Evolutionary conservation across 2,329 filamentous ascomycete species (phyloP).

Genomic region (Trichoderma citrinoviride): DNA sequence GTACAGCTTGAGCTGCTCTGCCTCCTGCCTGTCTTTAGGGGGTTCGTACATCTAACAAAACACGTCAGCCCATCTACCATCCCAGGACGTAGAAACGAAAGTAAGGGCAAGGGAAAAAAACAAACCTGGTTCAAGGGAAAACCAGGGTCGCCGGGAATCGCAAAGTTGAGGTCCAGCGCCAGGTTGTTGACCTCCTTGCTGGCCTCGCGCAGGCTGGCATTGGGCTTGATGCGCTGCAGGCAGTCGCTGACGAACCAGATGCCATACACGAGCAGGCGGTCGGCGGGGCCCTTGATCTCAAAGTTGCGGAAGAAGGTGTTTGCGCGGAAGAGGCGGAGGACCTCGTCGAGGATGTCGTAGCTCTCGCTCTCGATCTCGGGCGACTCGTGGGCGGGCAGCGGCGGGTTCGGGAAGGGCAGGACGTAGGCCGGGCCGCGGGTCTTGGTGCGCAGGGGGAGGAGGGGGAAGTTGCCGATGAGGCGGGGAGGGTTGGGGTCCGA

Average conservation of each 20-base stretch:
- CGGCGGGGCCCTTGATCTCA: constrained; percentile 94
- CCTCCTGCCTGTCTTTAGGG: constrained; percentile 81
- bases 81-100: constrained; percentile 24
- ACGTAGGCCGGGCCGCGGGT: constrained; percentile 93
- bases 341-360: constrained; percentile 95
- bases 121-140: constrained; percentile 87
- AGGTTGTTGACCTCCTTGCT: constrained; percentile 80
- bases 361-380: constrained; percentile 84
- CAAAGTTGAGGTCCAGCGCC: constrained; percentile 89
- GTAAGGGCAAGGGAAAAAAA: constrained; percentile 8
- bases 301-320: constrained; percentile 99
- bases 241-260: constrained; percentile 94
- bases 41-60: constrained; percentile 74
- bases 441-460: constrained; percentile 90
- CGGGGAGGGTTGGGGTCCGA: constrained; percentile 65
- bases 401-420: constrained; percentile 59
- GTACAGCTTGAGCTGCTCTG: constrained; percentile 84
- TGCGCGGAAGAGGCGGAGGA: constrained; percentile 87
- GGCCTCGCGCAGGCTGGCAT: constrained; percentile 58
- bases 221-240: constrained; percentile 79
- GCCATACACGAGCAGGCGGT: constrained; percentile 92
- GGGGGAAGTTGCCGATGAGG: constrained; percentile 82
- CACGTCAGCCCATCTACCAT: background rate
- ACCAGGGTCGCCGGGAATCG: constrained; percentile 86
- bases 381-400: constrained; percentile 59